Base-by-base conservation (phyloP, 352 stramenopile species). In the Phytophthora pluvialis region DNA sequence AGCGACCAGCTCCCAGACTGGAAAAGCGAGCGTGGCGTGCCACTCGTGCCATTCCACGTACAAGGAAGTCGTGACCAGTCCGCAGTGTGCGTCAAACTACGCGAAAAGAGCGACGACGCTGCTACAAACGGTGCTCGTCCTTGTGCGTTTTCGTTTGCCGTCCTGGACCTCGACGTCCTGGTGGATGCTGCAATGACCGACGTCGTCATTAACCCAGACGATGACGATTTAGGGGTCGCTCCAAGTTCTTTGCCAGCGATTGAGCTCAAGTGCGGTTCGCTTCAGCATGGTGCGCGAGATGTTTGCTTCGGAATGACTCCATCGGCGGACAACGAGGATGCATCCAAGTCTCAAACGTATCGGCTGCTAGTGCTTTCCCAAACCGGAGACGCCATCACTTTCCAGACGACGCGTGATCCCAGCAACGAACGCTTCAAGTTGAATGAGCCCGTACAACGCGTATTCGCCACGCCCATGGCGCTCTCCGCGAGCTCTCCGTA, bases 231-330 rank as follows among this genome's bases (percentile, higher is more conserved):
- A 47, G 50, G 16, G 16, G 26, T 61, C 28, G 33, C 33, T 18
- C 11, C 53, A 3, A 60, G 39, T 46, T 48, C 39, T 32, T 61
- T 75, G 29, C 61, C 67, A 48, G 67, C 62, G 5, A 63, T 76
- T 31, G 68, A 72, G 36, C 44, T 76, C 31, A 63, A 73, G 36
- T 35, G 38, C 15, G 57, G 68, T 2, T 5, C 38, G 32, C 53
- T 81, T 2, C 74, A 80, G 25, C 60, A 89, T 21, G 82, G 90
- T 7, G 78, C 68, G n/a, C 69, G 83, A 38, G 86, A 92, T 59
- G 59, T 83, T 4, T 89, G 73, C 59, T 91, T 89, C 26, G 72
- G 62, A 13, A 64, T 77, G 44, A 48, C 52, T 5, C 62, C 59
- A 36, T 49, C 61, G 3, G 42, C 26, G 18, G 68, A 71, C 1